Evolutionary conservation across 140 eudicot genomes (phyloP), one percentile per base, ranked within the genome.

Genomic region (Cichorium intybus): DNA sequence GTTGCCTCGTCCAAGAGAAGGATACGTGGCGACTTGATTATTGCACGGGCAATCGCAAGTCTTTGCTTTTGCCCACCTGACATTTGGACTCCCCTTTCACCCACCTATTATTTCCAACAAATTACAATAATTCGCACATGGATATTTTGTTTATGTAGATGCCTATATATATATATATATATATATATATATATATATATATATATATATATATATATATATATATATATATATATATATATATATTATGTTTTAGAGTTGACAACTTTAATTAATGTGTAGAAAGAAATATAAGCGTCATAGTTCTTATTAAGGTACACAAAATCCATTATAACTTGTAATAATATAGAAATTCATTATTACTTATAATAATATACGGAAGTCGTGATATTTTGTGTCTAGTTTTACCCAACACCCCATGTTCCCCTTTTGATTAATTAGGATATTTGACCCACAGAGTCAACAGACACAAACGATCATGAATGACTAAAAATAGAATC

Each of bases 1-100:
- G 76, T 75, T 5, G 80, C 76, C 71, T 75, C 80, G 54, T 75
- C 76, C 2, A 75, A 53, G 3, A 75, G 66, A 14, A 75, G 57
- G 28, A 75, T 75, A 48, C 28, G 66, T 7, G 80, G 80, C 0
- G 62, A 55, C 51, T 43, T 75, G 29, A 75, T 60, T 54, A 75
- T 53, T 10, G 80, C 80, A 24, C 75, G 64, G 0, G 75, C 66
- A 6, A 75, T 61, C 5, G 71, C 71, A 1, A 75, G 62, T 68
- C 76, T 45, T 45, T 75, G 80, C 0, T 60, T 68, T 59, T 75
- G 76, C 3, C 76, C 75, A 18, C 80, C 72, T 0, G 72, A 75
- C 35, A 75, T 45, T 29, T 75, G 76, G 31, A 56, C 51, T 21
- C 75, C 79, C 10, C 74, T 58, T 39, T 75, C 79, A 7, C 79